Evolutionary conservation across 106 monocot genomes (phyloP).

Genomic region (Dactylorhiza incarnata): DNA sequence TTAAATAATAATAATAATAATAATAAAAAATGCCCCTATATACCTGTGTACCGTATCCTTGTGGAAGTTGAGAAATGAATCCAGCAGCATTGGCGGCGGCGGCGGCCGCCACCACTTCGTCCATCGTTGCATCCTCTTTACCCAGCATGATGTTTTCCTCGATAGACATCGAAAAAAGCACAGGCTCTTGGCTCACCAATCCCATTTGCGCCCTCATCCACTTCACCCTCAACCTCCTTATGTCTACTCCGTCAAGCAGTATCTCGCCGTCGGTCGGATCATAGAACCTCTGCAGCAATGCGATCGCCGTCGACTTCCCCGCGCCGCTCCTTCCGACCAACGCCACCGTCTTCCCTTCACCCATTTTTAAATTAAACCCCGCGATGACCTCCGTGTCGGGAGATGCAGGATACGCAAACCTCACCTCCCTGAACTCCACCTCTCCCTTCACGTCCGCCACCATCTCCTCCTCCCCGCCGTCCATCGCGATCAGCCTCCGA

Average conservation of each 20-base stretch:
- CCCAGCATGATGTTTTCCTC: constrained; percentile 40
- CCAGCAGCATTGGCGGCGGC: constrained; percentile 33
- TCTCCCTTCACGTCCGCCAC: constrained; percentile 18
- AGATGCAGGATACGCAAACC: constrained; percentile 42
- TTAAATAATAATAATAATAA: no score
- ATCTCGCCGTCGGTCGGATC: constrained; percentile 36
- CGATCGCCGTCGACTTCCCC: constrained; percentile 51
- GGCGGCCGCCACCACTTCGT: constrained; percentile 33
- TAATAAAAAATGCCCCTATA: no score
- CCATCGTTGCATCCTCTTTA: constrained; percentile 27
- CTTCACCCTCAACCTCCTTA: constrained; percentile 33
- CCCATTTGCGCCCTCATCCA: constrained; percentile 70
- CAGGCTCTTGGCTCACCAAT: constrained; percentile 64
- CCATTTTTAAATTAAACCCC: constrained; percentile 33
- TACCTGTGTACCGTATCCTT: constrained; percentile 44
- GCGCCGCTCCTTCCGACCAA: constrained; percentile 58
- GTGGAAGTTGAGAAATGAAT: constrained; percentile 33
- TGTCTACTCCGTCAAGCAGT: constrained; percentile 43
- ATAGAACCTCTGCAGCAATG: constrained; percentile 54
- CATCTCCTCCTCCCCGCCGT: constrained; percentile 20
- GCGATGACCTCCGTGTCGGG: constrained; percentile 23
- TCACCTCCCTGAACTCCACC: constrained; percentile 37
- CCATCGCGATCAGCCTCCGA: constrained; percentile 36
- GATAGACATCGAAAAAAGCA: constrained; percentile 45
- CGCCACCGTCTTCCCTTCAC: constrained; percentile 43